phyloP scores from a whole-genome alignment of 352 stramenopile genomes.

The Pythium oligandrum region DNA sequence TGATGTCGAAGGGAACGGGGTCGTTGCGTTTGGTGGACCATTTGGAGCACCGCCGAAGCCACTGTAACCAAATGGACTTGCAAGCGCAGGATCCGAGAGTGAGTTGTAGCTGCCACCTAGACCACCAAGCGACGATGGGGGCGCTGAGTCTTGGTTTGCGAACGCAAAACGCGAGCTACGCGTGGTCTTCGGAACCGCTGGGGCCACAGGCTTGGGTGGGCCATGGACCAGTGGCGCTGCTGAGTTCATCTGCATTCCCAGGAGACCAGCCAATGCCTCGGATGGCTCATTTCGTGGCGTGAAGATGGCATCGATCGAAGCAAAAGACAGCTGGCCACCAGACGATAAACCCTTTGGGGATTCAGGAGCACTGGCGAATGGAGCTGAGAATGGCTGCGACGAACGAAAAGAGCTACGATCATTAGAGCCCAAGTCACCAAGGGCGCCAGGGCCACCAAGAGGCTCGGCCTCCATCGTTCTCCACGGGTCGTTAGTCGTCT shows the following conservation, averaged over 20 bases:
- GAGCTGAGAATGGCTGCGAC: constrained; percentile 1
- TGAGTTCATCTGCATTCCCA: constrained; percentile 51
- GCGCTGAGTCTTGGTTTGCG: constrained; percentile 34
- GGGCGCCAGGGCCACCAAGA: neutral
- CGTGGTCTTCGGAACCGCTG: constrained; percentile 25
- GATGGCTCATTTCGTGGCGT: constrained; percentile 70
- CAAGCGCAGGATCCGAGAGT: constrained; percentile 7
- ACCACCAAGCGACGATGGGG: neutral
- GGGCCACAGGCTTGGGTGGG: constrained; percentile 9
- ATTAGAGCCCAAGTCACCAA: neutral
- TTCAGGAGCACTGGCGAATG: constrained; percentile 1
- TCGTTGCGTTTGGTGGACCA: constrained; percentile 11
- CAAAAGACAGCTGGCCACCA: constrained; percentile 43
- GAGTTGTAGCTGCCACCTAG: neutral
- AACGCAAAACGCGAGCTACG: constrained; percentile 80
- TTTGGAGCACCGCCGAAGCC: constrained; percentile 16
- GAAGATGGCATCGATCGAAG: constrained; percentile 82
- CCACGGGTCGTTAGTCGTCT: constrained; percentile 11
- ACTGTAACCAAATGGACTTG: constrained; percentile 25
- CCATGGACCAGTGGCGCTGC: constrained; percentile 35
- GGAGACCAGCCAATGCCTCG: constrained; percentile 56
- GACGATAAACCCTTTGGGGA: constrained; percentile 1
- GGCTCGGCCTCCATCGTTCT: neutral
- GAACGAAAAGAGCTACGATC: neutral
- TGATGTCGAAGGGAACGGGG: constrained; percentile 7